These are phyloP conservation scores for Trichoderma harzianum DNA, from an alignment of 2,329 filamentous ascomycete species.

Conservation along the genomic window DNA sequence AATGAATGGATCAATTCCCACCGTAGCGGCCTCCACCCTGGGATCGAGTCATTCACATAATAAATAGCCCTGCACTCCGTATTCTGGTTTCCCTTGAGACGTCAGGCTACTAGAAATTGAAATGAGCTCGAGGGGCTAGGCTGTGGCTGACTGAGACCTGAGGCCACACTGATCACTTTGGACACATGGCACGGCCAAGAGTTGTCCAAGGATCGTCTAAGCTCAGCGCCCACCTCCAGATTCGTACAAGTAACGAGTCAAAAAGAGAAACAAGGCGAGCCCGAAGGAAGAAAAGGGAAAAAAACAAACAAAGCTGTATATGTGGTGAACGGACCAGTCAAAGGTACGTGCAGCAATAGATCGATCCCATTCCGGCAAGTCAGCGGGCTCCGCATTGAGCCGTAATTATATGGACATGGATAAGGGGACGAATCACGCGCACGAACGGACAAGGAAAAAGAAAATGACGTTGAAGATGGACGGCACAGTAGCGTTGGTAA, in stretches of 20 bases:
- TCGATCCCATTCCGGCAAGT: conserved; percentile 18
- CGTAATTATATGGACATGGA: conserved; percentile 11
- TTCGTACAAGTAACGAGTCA: not conserved
- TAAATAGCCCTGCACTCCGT: not conserved
- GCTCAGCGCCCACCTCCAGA: too few relatives aligned
- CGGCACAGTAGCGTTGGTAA: not conserved
- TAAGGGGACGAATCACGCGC: conserved; percentile 12
- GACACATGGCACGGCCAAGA: not conserved
- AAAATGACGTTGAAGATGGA: conserved; percentile 4
- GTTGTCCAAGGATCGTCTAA: not conserved
- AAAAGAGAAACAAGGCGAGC: not conserved
- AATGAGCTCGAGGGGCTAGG: not conserved
- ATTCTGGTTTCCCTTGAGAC: not conserved
- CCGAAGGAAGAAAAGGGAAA: not conserved
- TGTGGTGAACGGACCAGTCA: not conserved
- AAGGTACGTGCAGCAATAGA: conserved; percentile 14
- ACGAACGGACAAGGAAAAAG: not conserved
- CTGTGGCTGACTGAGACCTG: conserved; percentile 1
- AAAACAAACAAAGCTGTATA: not conserved
- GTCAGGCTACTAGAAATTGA: conserved; percentile 1
- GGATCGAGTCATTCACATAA: conserved; percentile 2
- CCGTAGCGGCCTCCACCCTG: conserved; percentile 2
- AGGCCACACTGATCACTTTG: not conserved
- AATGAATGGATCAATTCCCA: not conserved
- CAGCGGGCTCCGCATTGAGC: conserved; percentile 15